Percentiles rank a stretch among this genome's conserved stretches.
These are phyloP conservation scores for Stentor coeruleus DNA, from an alignment of 73 alveolate species.

Conservation along the genomic window DNA sequence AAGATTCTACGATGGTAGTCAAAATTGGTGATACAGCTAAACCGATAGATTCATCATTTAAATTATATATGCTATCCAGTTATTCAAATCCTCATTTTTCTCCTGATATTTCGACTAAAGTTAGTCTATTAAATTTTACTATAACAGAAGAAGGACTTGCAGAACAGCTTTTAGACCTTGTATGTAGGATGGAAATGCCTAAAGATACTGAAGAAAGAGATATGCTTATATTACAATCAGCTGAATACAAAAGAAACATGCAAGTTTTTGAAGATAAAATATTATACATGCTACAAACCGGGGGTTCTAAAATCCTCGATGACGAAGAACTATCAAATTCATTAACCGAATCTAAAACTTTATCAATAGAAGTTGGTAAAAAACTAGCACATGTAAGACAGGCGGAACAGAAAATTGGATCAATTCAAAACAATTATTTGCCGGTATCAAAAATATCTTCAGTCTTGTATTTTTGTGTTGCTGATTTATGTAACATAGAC, in stretches of 20 bases:
- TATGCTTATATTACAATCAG: constrained; percentile 67
- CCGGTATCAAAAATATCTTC: constrained; percentile 87
- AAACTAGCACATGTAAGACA: constrained; percentile 77
- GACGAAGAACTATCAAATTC: constrained; percentile 80
- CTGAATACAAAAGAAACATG: constrained; percentile 78
- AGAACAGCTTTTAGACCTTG: constrained; percentile 92
- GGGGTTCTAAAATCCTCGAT: constrained; percentile 74
- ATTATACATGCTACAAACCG: constrained; percentile 76
- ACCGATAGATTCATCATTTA: constrained; percentile 81
- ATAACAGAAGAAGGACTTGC: constrained; percentile 93
- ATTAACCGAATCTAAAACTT: constrained; percentile 75
- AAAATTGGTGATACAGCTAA: constrained; percentile 72
- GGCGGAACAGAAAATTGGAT: constrained; percentile 79
- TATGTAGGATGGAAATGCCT: constrained; percentile 89
- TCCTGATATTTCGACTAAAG: constrained; percentile 94
- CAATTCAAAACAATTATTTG: constrained; percentile 74
- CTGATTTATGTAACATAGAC: constrained; percentile 69
- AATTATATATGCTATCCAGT: constrained; percentile 86
- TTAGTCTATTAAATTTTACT: constrained; percentile 92
- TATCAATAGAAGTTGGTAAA: constrained; percentile 80
- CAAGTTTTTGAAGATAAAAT: constrained; percentile 91
- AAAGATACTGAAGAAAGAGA: constrained; percentile 81
- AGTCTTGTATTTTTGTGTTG: constrained; percentile 76
- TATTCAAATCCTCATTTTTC: constrained; percentile 95
- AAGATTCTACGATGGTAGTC: constrained; percentile 62